A percentile compares a stretch with the other conserved stretches of the same genome.
These are phyloP conservation scores for Mycena indigotica DNA, from an alignment of 768 basidiomycete species.

Conservation along the genomic window DNA sequence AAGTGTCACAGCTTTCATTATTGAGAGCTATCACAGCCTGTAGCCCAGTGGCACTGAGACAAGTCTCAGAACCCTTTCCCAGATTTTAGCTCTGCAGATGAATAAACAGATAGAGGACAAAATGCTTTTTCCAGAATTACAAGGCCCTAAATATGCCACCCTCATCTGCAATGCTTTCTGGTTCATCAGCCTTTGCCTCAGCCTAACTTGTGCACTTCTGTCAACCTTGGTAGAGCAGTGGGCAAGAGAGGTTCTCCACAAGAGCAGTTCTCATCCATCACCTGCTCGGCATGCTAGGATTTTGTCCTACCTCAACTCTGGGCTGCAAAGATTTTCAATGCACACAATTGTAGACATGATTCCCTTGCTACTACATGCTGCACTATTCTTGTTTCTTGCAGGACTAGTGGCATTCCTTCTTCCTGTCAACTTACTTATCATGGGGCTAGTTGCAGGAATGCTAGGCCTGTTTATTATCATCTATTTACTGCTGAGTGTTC, in stretches of 20 bases:
- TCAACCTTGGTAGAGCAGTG: slow-evolving; percentile 14
- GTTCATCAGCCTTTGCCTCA: slow-evolving; percentile 13
- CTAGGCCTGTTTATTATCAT: background rate
- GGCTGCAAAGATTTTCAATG: slow-evolving; percentile 5
- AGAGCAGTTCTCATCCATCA: background rate
- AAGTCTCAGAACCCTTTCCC: background rate
- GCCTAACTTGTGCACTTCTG: slow-evolving; percentile 9
- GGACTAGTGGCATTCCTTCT: slow-evolving; percentile 7
- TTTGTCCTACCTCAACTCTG: slow-evolving; percentile 8
- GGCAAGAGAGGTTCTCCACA: slow-evolving; percentile 7
- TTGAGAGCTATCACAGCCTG: slow-evolving; percentile 9
- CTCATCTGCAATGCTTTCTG: slow-evolving; percentile 7
- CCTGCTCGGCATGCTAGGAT: slow-evolving; percentile 7
- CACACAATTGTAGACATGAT: slow-evolving; percentile 11
- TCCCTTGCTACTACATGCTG: slow-evolving; percentile 8
- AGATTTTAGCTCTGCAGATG: background rate
- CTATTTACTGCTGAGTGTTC: background rate
- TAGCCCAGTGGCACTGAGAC: background rate
- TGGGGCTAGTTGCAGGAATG: background rate
- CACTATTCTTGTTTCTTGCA: slow-evolving; percentile 7
- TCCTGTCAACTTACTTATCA: slow-evolving; percentile 2
- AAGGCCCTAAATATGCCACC: background rate
- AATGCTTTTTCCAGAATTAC: too few species aligned
- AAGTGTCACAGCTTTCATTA: slow-evolving; percentile 11
- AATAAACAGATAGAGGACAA: too few species aligned